Evolutionary conservation across 176 grass and related monocot genomes (phyloP).

Genomic region (Neostapfia colusana): DNA sequence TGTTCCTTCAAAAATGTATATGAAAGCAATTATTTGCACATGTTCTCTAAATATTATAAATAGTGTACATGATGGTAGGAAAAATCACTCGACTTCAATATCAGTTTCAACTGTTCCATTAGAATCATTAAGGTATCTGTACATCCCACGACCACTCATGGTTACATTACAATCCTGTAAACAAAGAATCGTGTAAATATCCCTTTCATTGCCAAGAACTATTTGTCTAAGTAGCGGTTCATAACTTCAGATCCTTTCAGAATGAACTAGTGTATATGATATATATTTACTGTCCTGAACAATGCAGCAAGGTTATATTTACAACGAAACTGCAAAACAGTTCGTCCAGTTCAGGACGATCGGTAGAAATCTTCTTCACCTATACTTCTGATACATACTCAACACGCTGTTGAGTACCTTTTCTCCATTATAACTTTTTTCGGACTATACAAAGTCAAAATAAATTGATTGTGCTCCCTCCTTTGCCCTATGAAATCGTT

Average conservation of each 20-base stretch:
- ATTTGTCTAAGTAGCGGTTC: background rate
- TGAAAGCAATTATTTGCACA: background rate
- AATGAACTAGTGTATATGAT: slow-evolving; percentile 8
- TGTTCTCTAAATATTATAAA: background rate
- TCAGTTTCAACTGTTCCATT: background rate
- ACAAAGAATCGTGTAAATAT: background rate
- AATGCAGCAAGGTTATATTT: slow-evolving; percentile 16
- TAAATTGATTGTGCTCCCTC: slow-evolving; percentile 9
- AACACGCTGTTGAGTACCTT: slow-evolving; percentile 27
- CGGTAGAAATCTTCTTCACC: background rate
- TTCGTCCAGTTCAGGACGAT: slow-evolving; percentile 6
- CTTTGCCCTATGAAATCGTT: slow-evolving; percentile 5
- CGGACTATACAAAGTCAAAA: slow-evolving; percentile 6
- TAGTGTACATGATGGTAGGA: background rate
- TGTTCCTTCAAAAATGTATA: background rate
- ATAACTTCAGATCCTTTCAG: background rate
- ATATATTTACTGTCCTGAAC: slow-evolving; percentile 9
- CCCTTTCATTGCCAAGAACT: background rate
- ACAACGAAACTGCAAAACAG: slow-evolving; percentile 3
- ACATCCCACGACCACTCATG: background rate
- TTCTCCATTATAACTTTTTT: slow-evolving; percentile 14
- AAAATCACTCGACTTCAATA: background rate
- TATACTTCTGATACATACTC: slow-evolving; percentile 21
- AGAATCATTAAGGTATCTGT: background rate
- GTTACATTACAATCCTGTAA: background rate